A percentile compares a stretch with the other conserved stretches of the same genome.
Evolutionary conservation across 495 filamentous ascomycete species (phyloP).

Genomic region (Parathielavia appendiculata): DNA sequence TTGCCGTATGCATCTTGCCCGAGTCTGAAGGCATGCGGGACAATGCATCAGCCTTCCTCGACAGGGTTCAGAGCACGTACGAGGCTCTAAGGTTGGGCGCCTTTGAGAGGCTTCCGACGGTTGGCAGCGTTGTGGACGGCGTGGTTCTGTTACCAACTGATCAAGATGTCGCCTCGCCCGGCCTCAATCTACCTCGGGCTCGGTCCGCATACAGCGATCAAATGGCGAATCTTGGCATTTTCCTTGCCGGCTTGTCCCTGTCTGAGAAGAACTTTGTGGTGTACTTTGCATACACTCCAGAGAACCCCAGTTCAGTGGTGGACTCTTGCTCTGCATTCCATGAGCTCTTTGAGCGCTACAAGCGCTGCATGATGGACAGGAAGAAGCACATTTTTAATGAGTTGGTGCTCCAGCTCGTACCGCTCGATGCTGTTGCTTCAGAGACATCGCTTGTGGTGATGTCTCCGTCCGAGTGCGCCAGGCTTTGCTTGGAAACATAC

Average conservation of each 20-base stretch:
- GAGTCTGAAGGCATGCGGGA: constrained; percentile 51
- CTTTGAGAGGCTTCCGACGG: constrained; percentile 54
- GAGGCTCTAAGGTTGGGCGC: constrained; percentile 73
- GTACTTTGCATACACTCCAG: constrained; percentile 79
- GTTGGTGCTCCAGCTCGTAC: constrained; percentile 77
- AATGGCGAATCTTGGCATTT: constrained; percentile 34
- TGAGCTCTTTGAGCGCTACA: constrained; percentile 66
- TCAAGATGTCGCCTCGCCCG: constrained; percentile 31
- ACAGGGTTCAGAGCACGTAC: constrained; percentile 67
- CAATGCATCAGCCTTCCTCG: constrained; percentile 63
- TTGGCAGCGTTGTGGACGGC: constrained; percentile 51
- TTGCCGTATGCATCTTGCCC: constrained; percentile 76
- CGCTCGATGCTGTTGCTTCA: constrained; percentile 64
- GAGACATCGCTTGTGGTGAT: constrained; percentile 61
- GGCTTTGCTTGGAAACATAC: constrained; percentile 78
- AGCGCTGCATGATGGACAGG: constrained; percentile 47
- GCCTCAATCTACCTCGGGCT: constrained; percentile 23
- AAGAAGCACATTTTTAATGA: constrained; percentile 55
- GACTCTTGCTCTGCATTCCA: constrained; percentile 77
- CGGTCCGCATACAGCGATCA: constrained; percentile 27
- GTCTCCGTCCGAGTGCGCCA: constrained; percentile 58
- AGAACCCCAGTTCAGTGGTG: constrained; percentile 57
- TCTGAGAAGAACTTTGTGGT: constrained; percentile 63
- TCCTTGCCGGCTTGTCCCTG: constrained; percentile 30
- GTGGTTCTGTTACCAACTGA: constrained; percentile 51